Base-by-base conservation (phyloP, 2,329 filamentous ascomycete species). In the Fusarium duplospermum region DNA sequence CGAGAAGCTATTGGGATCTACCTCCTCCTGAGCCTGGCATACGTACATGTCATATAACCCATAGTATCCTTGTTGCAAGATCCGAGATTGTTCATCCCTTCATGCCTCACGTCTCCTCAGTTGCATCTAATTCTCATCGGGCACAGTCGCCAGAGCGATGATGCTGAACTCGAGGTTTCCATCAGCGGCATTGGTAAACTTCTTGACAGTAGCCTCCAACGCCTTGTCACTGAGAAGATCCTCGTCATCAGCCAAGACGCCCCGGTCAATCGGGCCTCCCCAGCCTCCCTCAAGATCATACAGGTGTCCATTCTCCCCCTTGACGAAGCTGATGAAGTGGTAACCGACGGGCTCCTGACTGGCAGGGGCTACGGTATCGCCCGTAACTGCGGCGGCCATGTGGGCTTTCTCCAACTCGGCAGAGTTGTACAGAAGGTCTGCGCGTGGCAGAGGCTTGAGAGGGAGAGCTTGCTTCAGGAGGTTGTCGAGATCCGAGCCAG, bases 261-360 rank as follows among this genome's bases (percentile, higher is more conserved):
- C 91, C 16, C 93, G 86, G 73, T 94, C 89, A 54, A 96, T 83
- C 1, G 94, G 94, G 0, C 94, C 94, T 76, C 92, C 93, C 58
- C 93, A 86, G 24, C 88, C 82, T 1, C 94, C 94, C 82, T 97
- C 94, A 78, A 97, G 82, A 84, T 97, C 94, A 91, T 93, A 97
- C 47, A 97, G 80, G 64, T 86, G 86, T 8, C 89, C 87, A 63
- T 92, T 89, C 75, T 88, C 86, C 4, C 85, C 85, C 82, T 93
- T 94, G 58, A 95, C 91, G 80, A 95, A 96, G 47, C 93, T 93
- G 42, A 97, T 92, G 78, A 95, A 97, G 81, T 97, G 94, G 72
- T 94, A 86, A 52, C 93, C 92, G 1, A 91, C 85, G 33, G 87
- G 86, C 56, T 89, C 90, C 14, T 91, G 88, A 13, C 90, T 89